These are phyloP conservation scores for Phalaenopsis aphrodite DNA, from an alignment of 106 monocot species.

Conservation along the genomic window DNA sequence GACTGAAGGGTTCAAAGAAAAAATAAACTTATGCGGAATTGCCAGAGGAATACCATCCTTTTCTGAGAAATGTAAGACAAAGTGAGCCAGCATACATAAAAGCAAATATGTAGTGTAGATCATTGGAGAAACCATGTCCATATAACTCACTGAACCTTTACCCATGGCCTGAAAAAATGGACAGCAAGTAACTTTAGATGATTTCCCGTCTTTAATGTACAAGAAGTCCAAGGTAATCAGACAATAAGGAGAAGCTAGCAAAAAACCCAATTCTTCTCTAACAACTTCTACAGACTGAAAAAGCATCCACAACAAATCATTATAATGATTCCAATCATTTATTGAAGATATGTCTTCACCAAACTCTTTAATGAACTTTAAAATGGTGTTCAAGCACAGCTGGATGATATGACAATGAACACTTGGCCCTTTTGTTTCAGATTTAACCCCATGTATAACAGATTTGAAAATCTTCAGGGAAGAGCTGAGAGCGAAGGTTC, in stretches of 20 bases:
- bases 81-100: conserved; percentile 21
- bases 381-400: conserved; percentile 14
- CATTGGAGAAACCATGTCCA: conserved; percentile 30
- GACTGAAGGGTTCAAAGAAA: conserved; percentile 13
- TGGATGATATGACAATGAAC: conserved; percentile 9
- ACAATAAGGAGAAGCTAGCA: conserved; percentile 25
- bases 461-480: conserved; percentile 33
- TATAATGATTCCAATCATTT: conserved; percentile 8
- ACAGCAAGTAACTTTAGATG: conserved; percentile 4
- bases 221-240: conserved; percentile 28
- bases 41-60: conserved; percentile 7
- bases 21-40: conserved; percentile 10
- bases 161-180: conserved; percentile 6
- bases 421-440: conserved; percentile 17
- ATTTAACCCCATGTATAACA: conserved; percentile 32
- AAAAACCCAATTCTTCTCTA: conserved; percentile 28
- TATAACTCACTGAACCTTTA: conserved; percentile 12
- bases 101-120: conserved; percentile 25
- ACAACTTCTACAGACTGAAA: conserved; percentile 29
- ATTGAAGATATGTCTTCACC: conserved; percentile 18
- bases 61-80: conserved; percentile 8
- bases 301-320: conserved; percentile 15
- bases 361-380: conserved; percentile 24
- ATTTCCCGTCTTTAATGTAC: conserved; percentile 27
- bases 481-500: conserved; percentile 19